These are phyloP conservation scores for Sugiyamaella japonica DNA, from an alignment of 1,139 yeast genomes.

Conservation along the genomic window DNA sequence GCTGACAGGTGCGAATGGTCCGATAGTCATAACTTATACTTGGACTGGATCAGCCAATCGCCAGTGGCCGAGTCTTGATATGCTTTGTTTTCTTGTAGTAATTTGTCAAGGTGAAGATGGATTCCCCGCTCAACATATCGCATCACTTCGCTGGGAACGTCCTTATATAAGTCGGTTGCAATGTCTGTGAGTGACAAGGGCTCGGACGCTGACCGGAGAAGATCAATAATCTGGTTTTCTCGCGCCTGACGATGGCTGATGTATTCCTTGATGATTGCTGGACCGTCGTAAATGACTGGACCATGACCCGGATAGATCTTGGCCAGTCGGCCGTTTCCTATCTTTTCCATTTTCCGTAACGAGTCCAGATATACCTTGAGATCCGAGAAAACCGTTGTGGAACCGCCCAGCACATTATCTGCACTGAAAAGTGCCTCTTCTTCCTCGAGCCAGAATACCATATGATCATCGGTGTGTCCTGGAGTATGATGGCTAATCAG, in stretches of 20 bases:
- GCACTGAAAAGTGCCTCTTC: conserved; percentile 42
- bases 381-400: conserved; percentile 42
- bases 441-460: conserved; percentile 40
- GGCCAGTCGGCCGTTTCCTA: conserved; percentile 24
- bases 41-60: conserved; percentile 18
- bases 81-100: conserved; percentile 32
- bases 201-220: conserved; percentile 24
- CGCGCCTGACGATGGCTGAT: conserved; percentile 41
- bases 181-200: conserved; percentile 30
- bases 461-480: conserved; percentile 45
- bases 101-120: conserved; percentile 38
- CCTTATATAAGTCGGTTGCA: conserved; percentile 37
- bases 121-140: conserved; percentile 40
- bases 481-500: conserved; percentile 41
- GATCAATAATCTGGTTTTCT: conserved; percentile 38
- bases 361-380: conserved; percentile 38
- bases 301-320: conserved; percentile 45
- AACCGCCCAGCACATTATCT: conserved; percentile 44
- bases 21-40: conserved; percentile 16
- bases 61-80: conserved; percentile 16
- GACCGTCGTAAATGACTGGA: conserved; percentile 38
- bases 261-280: conserved; percentile 37
- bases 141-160: conserved; percentile 33
- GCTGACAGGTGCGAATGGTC: not conserved
- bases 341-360: conserved; percentile 33